Base-by-base conservation (phyloP, 2,329 filamentous ascomycete genomes). In the Xylaria sp. region DNA sequence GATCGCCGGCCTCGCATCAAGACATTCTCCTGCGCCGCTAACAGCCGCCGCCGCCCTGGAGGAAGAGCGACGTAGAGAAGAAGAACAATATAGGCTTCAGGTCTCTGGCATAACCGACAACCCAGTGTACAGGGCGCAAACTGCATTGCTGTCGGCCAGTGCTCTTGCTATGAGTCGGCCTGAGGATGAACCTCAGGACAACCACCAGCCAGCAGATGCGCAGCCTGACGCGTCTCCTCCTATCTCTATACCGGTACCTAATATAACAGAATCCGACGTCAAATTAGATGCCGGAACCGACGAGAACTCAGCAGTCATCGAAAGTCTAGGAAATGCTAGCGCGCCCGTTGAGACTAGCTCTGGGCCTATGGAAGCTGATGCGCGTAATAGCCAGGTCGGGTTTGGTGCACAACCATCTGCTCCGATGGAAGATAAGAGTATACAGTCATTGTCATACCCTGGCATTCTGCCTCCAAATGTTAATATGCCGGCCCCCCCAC, bases 401-500 rank as follows among this genome's bases (percentile, higher is more conserved):
- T 82, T 75, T 70, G 76, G 72, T 66, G 77, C 73, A 67, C 80
- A 81, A 64, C 79, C 81, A 17, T 80, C 83, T 51, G 81, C 81
- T 49, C 81, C 80, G 29, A 85, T 85, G 75, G 85, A 86, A 59
- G 84, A 86, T 62, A 84, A 85, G 63, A 75, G 79, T 1, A 80
- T 81, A n/a, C 79, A 81, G 17, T 87, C 86, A 1, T 73, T 88
- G 60, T 86, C 86, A 1, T 88, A 88, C 68, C 85, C 86, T 0
- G 85, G 85, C 2, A 81, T 84, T 39, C 76, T 86, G 22, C 81
- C 84, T 51, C 77, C 81, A 2, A 78, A 77, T 31, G 74, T 75
- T 11, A 77, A 77, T 61, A 80, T 86, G 73, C 74, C 81, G 44
- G 82, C 83, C 42, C 80, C 83, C 5, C 80, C 82, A 1, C 69